A percentile compares a stretch with the other conserved stretches of the same genome.
These are phyloP conservation scores for Theileria equi DNA, from an alignment of 169 alveolate genomes.

Conservation along the genomic window DNA sequence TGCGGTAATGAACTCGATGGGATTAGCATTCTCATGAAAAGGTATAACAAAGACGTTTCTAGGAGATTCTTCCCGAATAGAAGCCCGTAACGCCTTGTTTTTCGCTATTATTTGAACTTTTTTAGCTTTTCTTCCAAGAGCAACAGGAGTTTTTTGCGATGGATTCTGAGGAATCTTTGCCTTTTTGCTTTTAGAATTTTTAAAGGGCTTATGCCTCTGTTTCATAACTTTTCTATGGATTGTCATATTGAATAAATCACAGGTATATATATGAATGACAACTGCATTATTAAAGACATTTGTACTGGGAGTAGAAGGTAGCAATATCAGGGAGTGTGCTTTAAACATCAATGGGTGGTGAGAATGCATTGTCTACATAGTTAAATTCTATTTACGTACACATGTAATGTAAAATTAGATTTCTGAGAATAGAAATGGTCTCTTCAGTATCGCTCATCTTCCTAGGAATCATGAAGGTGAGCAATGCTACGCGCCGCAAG, in stretches of 20 bases:
- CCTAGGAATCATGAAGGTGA: too few species aligned
- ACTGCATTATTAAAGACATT: too few species aligned
- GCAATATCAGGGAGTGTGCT: too few species aligned
- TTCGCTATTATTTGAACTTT: conserved; percentile 52
- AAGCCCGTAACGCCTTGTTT: conserved; percentile 26
- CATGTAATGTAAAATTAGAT: too few species aligned
- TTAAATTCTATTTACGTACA: too few species aligned
- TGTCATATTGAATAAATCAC: conserved; percentile 13
- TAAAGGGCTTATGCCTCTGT: conserved; percentile 62
- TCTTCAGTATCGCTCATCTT: too few species aligned
- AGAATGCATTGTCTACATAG: too few species aligned
- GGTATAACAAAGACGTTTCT: conserved; percentile 50
- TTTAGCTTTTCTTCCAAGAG: conserved; percentile 43
- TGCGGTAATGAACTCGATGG: conserved; percentile 31
- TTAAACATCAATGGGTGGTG: too few species aligned
- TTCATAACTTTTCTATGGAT: conserved; percentile 57
- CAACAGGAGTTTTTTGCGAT: neutral
- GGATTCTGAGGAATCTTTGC: conserved; percentile 5
- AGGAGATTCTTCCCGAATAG: conserved; percentile 50
- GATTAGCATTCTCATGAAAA: conserved; percentile 34
- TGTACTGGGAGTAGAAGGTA: too few species aligned
- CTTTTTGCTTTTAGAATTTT: conserved; percentile 35
- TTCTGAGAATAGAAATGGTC: too few species aligned
- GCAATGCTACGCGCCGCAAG: too few species aligned
- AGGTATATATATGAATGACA: neutral